Evolutionary conservation across 2,329 filamentous ascomycete species (phyloP).

Genomic region (Teratosphaeria nubilosa): DNA sequence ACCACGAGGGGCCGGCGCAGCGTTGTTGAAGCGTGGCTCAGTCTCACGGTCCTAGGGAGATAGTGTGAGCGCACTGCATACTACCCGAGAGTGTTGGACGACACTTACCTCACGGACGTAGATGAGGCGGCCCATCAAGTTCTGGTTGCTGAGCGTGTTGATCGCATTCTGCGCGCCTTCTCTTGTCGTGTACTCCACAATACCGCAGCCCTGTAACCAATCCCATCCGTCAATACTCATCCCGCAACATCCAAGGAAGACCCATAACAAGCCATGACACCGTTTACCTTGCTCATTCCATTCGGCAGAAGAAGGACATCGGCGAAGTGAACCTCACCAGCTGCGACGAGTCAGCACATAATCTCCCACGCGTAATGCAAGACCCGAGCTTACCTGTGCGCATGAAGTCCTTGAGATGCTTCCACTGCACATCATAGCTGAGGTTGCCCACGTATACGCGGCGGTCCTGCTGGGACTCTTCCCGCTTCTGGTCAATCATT

Average conservation of each 20-base stretch:
- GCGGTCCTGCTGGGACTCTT: conserved; percentile 95
- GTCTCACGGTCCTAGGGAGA: conserved; percentile 77
- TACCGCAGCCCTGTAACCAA: conserved; percentile 32
- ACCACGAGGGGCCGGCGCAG: conserved; percentile 9
- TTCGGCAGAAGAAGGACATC: conserved; percentile 99
- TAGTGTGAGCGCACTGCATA: conserved; percentile 5
- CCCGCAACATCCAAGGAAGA: conserved; percentile 41
- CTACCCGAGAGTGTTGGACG: neutral
- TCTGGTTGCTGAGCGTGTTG: conserved; percentile 96
- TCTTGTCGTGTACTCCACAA: conserved; percentile 99
- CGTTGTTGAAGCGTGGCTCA: conserved; percentile 77
- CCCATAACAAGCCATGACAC: conserved; percentile 70
- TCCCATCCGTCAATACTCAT: conserved; percentile 15
- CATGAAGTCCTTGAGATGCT: conserved; percentile 99
- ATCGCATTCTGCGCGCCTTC: conserved; percentile 98
- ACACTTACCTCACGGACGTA: conserved; percentile 87
- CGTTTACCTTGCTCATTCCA: conserved; percentile 99
- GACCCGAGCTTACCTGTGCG: conserved; percentile 68
- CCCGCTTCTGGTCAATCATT: conserved; percentile 91
- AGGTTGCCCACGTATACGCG: conserved; percentile 99
- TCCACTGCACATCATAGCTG: conserved; percentile 99
- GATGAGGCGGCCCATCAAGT: conserved; percentile 94
- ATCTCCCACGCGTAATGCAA: too few relatives aligned
- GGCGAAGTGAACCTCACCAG: conserved; percentile 98
- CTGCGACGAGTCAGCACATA: conserved; percentile 40